Base-by-base conservation (phyloP, 768 basidiomycete species). In the Tricholoma saponaceum region DNA sequence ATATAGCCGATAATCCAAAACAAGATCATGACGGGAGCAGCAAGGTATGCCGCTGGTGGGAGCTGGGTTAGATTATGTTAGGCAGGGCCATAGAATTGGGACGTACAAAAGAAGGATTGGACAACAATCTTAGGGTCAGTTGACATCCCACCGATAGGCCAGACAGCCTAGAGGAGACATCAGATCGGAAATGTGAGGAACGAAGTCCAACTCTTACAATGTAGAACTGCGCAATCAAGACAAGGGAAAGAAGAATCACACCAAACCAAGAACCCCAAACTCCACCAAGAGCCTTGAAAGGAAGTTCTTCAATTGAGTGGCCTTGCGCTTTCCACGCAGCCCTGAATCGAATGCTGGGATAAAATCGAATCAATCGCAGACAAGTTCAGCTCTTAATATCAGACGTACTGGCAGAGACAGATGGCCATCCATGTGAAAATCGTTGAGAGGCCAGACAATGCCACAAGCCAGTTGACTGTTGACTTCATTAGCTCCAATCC, bases 261-360 rank as follows among this genome's bases (percentile, higher is more conserved):
- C 78, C 77, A 55, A 78, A 74, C 74, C 75, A 78, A 3, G 77
- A 79, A 12, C 78, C 78, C 14, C 66, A 79, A 22, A 74, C 70
- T 32, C 78, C 78, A 52, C 76, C 76, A 6, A 79, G 56, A 12
- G 78, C 77, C 32, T 64, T 65, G 73, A 74, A 79, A 22, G 78
- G 78, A 12, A 79, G 72, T 60, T 79, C 78, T 46, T 78, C 76
- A 23, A 75, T 1, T 0, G 75, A 76, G 60, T 79, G 78, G 5
- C 78, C 77, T 67, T 79, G 77, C 16, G 69, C 66, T 18, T 65
- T 57, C 78, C 78, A 79, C 3, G 78, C 78, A 20, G 63, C 63
- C 43, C 78, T 72, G 74, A 79, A 78, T 23, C 78, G 77, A 39
- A 79, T 77, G 58, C 75, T 76, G 23, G 2, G 23, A 32, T 23